Conservation (phyloP, 495 filamentous ascomycete genomes). For the Penicillium canescens region DNA sequence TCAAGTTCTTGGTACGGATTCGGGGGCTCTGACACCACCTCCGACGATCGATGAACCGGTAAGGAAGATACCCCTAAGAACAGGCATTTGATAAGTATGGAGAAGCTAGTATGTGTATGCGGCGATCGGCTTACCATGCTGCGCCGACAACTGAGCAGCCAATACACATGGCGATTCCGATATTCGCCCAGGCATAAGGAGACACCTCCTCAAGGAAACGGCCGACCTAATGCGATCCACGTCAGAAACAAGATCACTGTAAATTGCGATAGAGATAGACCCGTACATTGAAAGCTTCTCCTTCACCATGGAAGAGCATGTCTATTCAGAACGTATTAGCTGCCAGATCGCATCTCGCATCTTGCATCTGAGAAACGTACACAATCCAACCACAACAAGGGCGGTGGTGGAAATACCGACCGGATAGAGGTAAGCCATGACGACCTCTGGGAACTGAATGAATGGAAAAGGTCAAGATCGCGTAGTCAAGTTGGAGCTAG, state of each 20-base stretch:
- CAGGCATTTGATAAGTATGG: conserved; percentile 27
- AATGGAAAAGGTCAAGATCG: conserved; percentile 23
- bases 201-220: conserved; percentile 92
- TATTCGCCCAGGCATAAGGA: conserved; percentile 87
- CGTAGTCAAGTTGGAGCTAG: conserved; percentile 8
- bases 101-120: neutral
- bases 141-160: conserved; percentile 94
- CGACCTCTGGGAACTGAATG: conserved; percentile 30
- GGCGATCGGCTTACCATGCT: conserved; percentile 73
- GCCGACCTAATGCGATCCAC: conserved; percentile 64
- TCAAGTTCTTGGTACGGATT: conserved; percentile 98
- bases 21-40: conserved; percentile 90
- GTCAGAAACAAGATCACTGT: conserved; percentile 17
- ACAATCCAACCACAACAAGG: conserved; percentile 81
- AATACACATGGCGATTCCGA: conserved; percentile 93
- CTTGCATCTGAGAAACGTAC: conserved; percentile 51
- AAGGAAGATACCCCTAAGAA: conserved; percentile 93
- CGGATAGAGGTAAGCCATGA: conserved; percentile 62
- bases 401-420: conserved; percentile 67
- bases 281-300: conserved; percentile 94
- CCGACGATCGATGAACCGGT: conserved; percentile 98
- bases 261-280: neutral
- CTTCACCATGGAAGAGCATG: conserved; percentile 95
- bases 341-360: conserved; percentile 10
- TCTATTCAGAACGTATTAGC: conserved; percentile 56